These are phyloP conservation scores for Candida koratica DNA, from an alignment of 805 yeast genomes.

Conservation along the genomic window DNA sequence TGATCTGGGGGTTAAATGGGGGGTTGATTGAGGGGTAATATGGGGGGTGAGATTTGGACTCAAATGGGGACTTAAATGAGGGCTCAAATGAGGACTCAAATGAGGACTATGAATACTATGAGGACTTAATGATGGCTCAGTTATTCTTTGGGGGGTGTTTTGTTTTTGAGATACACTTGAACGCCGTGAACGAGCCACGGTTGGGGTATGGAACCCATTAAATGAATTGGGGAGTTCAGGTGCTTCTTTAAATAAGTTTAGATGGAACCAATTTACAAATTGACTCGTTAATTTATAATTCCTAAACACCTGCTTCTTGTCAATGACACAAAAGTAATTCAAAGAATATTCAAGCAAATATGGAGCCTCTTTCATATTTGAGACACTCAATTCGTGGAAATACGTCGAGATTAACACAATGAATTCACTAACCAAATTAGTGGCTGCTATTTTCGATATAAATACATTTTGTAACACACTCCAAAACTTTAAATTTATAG, in stretches of 20 bases:
- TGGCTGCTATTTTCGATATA: conserved; percentile 5
- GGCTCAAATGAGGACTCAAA: too few relatives aligned
- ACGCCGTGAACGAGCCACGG: background rate
- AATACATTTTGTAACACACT: conserved; percentile 2
- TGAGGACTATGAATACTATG: conserved; percentile 5
- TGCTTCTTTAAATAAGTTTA: conserved; percentile 4
- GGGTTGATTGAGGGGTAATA: conserved; percentile 7
- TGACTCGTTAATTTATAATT: conserved; percentile 13
- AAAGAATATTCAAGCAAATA: conserved; percentile 17
- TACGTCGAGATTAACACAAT: conserved; percentile 7
- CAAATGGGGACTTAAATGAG: conserved; percentile 8
- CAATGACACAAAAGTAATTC: conserved; percentile 19
- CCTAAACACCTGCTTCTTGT: conserved; percentile 13
- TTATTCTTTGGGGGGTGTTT: conserved; percentile 1
- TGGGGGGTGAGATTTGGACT: too few relatives aligned
- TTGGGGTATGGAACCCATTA: background rate
- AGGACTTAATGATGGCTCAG: background rate
- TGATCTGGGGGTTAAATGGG: conserved; percentile 3
- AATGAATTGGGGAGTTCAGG: background rate
- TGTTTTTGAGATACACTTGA: background rate
- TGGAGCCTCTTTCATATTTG: conserved; percentile 6
- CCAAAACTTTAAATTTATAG: conserved; percentile 2
- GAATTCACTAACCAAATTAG: conserved; percentile 10
- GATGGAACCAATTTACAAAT: conserved; percentile 7
- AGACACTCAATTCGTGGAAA: conserved; percentile 8